A percentile compares a stretch with the other conserved stretches of the same genome.
phyloP scores from a whole-genome alignment of 2,329 filamentous ascomycete species.

The Capronia epimyces region DNA sequence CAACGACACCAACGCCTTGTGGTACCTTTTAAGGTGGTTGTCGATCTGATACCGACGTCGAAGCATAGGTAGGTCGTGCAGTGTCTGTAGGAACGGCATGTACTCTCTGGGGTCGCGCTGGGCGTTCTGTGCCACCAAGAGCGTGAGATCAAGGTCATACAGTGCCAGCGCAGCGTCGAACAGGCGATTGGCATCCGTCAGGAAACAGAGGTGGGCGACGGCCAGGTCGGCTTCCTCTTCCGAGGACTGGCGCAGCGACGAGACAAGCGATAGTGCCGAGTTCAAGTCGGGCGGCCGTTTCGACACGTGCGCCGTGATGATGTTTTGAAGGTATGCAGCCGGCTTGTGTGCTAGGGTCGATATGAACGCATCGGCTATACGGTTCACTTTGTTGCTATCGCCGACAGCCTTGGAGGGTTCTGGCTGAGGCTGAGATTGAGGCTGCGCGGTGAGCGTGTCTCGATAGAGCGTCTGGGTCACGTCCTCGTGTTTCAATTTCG shows the following conservation, averaged over 20 bases:
- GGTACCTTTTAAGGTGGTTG: conserved; percentile 69
- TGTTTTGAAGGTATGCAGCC: conserved; percentile 71
- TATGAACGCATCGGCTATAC: conserved; percentile 80
- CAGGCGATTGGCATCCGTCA: conserved; percentile 85
- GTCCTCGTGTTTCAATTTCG: conserved; percentile 80
- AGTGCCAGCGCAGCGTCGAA: conserved; percentile 87
- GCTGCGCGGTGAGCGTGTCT: conserved; percentile 60
- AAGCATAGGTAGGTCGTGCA: conserved; percentile 67
- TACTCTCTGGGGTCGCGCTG: conserved; percentile 96
- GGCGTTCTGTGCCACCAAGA: conserved; percentile 89
- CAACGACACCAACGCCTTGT: conserved; percentile 73
- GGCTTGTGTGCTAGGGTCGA: conserved; percentile 58
- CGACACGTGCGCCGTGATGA: conserved; percentile 90
- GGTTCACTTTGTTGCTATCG: conserved; percentile 65
- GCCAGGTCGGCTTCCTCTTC: conserved; percentile 74
- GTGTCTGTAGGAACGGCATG: conserved; percentile 82
- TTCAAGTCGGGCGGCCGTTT: conserved; percentile 87
- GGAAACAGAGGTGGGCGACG: conserved; percentile 94
- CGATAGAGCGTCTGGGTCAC: conserved; percentile 91
- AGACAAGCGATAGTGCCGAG: conserved; percentile 73
- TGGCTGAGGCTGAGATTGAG: conserved; percentile 17
- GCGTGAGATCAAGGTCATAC: conserved; percentile 83
- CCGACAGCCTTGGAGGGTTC: background rate
- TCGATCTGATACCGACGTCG: conserved; percentile 81
- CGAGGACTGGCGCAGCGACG: conserved; percentile 53